These are phyloP conservation scores for Polysphondylium violaceum DNA, from an alignment of 78 protist genomes.

Conservation along the genomic window DNA sequence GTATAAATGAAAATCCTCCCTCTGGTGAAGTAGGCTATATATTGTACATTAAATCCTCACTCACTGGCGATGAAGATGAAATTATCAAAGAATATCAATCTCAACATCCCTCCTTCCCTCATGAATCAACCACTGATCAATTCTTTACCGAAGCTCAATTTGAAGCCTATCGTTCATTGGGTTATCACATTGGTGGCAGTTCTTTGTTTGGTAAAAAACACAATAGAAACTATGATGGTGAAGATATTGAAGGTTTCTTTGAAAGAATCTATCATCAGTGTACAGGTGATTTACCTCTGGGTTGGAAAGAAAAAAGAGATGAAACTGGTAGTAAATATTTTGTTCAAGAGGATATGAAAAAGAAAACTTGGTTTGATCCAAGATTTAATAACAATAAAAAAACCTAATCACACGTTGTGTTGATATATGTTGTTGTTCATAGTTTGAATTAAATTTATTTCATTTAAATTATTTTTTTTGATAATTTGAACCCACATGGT, in stretches of 20 bases:
- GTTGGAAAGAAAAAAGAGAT: slow-evolving; percentile 72
- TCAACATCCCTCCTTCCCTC: slow-evolving; percentile 78
- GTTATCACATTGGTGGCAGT: slow-evolving; percentile 68
- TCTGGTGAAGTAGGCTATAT: slow-evolving; percentile 70
- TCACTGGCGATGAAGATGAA: slow-evolving; percentile 78
- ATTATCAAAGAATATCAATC: slow-evolving; percentile 78
- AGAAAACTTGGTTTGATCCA: slow-evolving; percentile 58
- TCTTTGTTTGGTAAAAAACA: slow-evolving; percentile 64
- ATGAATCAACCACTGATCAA: slow-evolving; percentile 80
- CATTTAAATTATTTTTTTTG: too few relatives aligned
- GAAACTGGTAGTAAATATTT: slow-evolving; percentile 54
- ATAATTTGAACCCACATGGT: too few relatives aligned
- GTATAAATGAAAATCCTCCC: slow-evolving; percentile 26
- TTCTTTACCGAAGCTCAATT: slow-evolving; percentile 80
- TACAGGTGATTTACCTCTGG: slow-evolving; percentile 57
- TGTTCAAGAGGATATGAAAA: slow-evolving; percentile 63
- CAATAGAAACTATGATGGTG: slow-evolving; percentile 55
- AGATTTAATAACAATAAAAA: slow-evolving; percentile 9
- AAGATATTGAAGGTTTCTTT: slow-evolving; percentile 58
- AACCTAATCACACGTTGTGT: too few relatives aligned
- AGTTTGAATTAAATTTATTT: too few relatives aligned
- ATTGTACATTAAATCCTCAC: slow-evolving; percentile 64
- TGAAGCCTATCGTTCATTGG: slow-evolving; percentile 64
- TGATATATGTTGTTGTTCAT: too few relatives aligned
- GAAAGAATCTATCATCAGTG: slow-evolving; percentile 60